Evolutionary conservation across 306 rosid genomes (phyloP).

Genomic region (Cicer cuneatum): DNA sequence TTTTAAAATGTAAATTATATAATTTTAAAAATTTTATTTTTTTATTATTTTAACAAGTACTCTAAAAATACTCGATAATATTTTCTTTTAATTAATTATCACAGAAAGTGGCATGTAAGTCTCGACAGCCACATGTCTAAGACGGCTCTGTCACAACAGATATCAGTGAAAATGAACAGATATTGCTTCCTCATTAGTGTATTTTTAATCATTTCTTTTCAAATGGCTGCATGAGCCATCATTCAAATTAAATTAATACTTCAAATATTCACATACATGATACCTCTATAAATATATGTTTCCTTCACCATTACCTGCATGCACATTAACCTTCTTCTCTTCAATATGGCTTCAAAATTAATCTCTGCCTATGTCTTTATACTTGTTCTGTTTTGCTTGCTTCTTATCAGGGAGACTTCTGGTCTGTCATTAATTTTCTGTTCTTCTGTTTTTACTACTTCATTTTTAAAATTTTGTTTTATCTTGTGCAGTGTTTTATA

Average conservation of each 20-base stretch:
- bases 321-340: neutral
- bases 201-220: slow-evolving; percentile 49
- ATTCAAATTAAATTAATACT: slow-evolving; percentile 34
- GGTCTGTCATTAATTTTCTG: slow-evolving; percentile 38
- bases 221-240: slow-evolving; percentile 72
- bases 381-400: slow-evolving; percentile 53
- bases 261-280: neutral
- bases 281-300: slow-evolving; percentile 56
- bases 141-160: slow-evolving; percentile 61
- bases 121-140: slow-evolving; percentile 37
- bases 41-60: too few species aligned
- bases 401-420: slow-evolving; percentile 47
- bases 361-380: slow-evolving; percentile 29
- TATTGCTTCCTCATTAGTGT: slow-evolving; percentile 21
- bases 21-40: too few species aligned
- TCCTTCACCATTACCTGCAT: slow-evolving; percentile 18
- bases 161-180: neutral
- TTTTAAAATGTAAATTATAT: too few species aligned
- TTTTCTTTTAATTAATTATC: too few species aligned
- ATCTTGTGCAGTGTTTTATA: neutral
- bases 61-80: too few species aligned
- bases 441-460: neutral
- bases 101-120: too few species aligned
- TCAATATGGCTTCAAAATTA: slow-evolving; percentile 58
- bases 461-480: neutral